Evolutionary conservation across 2,329 filamentous ascomycete species (phyloP).

Genomic region (Ascocoryne sarcoides): DNA sequence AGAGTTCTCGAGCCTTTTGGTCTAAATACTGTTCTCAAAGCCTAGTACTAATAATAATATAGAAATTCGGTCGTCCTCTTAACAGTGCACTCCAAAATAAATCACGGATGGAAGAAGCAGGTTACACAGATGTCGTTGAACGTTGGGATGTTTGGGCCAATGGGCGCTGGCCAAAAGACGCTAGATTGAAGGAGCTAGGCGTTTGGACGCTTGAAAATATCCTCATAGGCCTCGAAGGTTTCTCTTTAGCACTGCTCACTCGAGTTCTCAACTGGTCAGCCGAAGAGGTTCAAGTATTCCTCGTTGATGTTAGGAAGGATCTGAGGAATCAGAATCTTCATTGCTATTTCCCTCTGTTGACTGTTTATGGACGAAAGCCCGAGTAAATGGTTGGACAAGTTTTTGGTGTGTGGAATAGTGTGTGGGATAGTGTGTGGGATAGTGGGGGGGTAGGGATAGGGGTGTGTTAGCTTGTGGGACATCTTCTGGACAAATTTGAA

Average conservation of each 20-base stretch:
- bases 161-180: slow-evolving; percentile 43
- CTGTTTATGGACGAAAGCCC: neutral
- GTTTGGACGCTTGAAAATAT: slow-evolving; percentile 19
- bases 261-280: slow-evolving; percentile 31
- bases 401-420: too few species aligned
- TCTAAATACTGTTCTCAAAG: too few species aligned
- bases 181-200: slow-evolving; percentile 43
- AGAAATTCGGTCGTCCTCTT: slow-evolving; percentile 8
- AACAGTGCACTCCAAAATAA: slow-evolving; percentile 25
- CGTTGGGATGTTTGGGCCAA: slow-evolving; percentile 41
- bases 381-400: neutral
- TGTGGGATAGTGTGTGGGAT: too few species aligned
- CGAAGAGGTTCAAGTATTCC: slow-evolving; percentile 31
- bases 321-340: slow-evolving; percentile 31
- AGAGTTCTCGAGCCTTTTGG: too few species aligned
- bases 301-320: slow-evolving; percentile 32
- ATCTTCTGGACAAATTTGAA: too few species aligned
- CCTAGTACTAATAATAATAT: too few species aligned
- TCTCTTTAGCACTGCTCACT: slow-evolving; percentile 31
- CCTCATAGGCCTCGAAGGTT: slow-evolving; percentile 14
- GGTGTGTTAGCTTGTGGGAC: too few species aligned
- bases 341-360: slow-evolving; percentile 27
- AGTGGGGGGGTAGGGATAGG: too few species aligned
- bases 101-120: slow-evolving; percentile 38
- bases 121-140: slow-evolving; percentile 44